Conservation (phyloP, 306 rosid species). For the Gynostemma pentaphyllum region DNA sequence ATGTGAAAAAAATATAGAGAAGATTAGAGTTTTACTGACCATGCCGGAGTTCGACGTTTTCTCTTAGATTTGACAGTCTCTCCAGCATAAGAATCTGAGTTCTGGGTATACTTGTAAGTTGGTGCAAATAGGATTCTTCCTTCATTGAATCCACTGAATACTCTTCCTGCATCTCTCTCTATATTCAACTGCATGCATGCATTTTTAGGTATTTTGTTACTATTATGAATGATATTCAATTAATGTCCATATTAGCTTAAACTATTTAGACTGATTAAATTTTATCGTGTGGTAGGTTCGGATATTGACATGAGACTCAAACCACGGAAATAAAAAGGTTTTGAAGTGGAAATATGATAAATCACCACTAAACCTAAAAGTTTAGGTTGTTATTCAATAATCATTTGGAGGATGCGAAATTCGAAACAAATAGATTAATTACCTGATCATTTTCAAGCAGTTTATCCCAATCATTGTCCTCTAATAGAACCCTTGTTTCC, state of each 20-base stretch:
- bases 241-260: too few species aligned
- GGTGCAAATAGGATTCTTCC: constrained; percentile 67
- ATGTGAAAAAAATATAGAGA: too few species aligned
- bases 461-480: constrained; percentile 75
- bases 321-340: too few species aligned
- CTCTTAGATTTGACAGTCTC: constrained; percentile 70
- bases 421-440: not conserved
- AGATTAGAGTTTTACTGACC: too few species aligned
- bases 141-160: constrained; percentile 55
- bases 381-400: too few species aligned
- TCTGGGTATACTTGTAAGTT: constrained; percentile 71
- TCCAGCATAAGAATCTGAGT: constrained; percentile 79
- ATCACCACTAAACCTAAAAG: too few species aligned
- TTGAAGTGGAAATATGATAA: too few species aligned
- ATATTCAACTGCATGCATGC: constrained; percentile 49
- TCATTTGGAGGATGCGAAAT: too few species aligned
- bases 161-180: constrained; percentile 74
- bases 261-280: too few species aligned
- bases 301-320: too few species aligned
- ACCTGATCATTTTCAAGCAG: constrained; percentile 80
- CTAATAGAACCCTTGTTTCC: constrained; percentile 54
- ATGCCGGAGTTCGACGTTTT: constrained; percentile 86
- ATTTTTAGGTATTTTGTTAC: not conserved
- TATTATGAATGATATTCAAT: too few species aligned
- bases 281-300: too few species aligned